Conservation (phyloP, 495 filamentous ascomycete genomes). For the Trichoderma orchidacearum region DNA sequence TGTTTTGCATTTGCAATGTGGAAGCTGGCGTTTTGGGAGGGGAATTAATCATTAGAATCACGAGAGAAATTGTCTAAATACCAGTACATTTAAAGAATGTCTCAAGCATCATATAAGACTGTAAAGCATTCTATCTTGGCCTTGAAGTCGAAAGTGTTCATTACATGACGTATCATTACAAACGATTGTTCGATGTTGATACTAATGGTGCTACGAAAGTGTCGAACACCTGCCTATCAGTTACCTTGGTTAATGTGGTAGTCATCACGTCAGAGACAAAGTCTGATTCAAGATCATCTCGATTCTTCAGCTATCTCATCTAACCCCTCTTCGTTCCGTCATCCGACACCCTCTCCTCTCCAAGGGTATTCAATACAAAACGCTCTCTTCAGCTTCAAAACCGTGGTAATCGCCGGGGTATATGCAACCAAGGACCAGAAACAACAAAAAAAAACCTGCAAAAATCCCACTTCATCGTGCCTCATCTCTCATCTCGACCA, state of each 20-base stretch:
- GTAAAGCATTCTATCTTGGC: no score
- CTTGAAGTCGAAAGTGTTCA: no score
- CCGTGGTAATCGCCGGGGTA: neutral
- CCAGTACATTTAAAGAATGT: neutral
- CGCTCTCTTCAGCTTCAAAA: neutral
- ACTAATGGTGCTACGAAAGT: no score
- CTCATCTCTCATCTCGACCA: neutral
- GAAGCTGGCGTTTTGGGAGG: neutral
- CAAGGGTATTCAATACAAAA: neutral
- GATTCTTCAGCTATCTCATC: neutral
- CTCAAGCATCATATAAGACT: neutral
- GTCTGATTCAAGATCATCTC: no score
- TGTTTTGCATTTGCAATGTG: slow-evolving; percentile 2
- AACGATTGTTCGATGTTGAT: no score
- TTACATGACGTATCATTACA: no score
- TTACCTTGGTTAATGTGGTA: no score
- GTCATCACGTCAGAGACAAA: no score
- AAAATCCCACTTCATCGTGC: neutral
- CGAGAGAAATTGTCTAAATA: neutral
- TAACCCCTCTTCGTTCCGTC: neutral
- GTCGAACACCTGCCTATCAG: no score
- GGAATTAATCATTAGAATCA: neutral
- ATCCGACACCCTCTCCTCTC: no score
- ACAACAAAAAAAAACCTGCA: neutral
- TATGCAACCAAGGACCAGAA: neutral